Base-by-base conservation (phyloP, 805 yeast species). In the Ogataea ganodermae region DNA sequence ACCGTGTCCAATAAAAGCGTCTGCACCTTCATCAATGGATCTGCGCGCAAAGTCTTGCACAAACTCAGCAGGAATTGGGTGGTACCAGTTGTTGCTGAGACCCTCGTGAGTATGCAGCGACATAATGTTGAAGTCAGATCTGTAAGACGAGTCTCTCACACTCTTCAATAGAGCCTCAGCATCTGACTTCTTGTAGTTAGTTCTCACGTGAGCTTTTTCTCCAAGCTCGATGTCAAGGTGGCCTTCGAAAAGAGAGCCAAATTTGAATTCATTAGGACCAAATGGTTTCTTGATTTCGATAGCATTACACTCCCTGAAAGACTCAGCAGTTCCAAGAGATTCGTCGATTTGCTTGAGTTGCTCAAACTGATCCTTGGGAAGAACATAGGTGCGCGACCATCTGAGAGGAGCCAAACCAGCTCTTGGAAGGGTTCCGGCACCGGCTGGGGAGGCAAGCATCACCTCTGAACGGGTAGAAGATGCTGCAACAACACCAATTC, bases 1-100 rank as follows among this genome's bases (percentile, higher is more conserved):
- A 48, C 66, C 65, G 50, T 60, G 66, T 6, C 66, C 64, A 41
- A 60, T 47, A 31, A 61, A 54, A 7, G 60, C 60, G 49, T 59
- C 57, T 12, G 66, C 62, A 39, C 65, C 66, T 20, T 48, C 42
- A 41, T 62, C 65, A 36, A 60, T 60, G 27, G 60, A 48, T 26
- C 58, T 44, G 42, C 60, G 52, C 5, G 63, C 58, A 20, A 61
- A 59, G 17, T 60, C 55, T 33, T 54, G 60, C 32, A 61, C 53
- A 48, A 58, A 59, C 26, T 56, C 59, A 35, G 63, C 65, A 18
- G 66, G 63, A 14, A 41, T 31, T 24, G 63, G 56, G 35, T 51
- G 50, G 60, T 66, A 57, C 71, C 71, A 53, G 56, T 66, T 60
- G 60, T 67, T 57, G 49, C 51, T 52, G 45, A 56, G 54, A 39